A percentile compares a stretch with the other conserved stretches of the same genome.
These are phyloP conservation scores for Diaporthe helianthi DNA, from an alignment of 2,329 filamentous ascomycete species.

Conservation along the genomic window DNA sequence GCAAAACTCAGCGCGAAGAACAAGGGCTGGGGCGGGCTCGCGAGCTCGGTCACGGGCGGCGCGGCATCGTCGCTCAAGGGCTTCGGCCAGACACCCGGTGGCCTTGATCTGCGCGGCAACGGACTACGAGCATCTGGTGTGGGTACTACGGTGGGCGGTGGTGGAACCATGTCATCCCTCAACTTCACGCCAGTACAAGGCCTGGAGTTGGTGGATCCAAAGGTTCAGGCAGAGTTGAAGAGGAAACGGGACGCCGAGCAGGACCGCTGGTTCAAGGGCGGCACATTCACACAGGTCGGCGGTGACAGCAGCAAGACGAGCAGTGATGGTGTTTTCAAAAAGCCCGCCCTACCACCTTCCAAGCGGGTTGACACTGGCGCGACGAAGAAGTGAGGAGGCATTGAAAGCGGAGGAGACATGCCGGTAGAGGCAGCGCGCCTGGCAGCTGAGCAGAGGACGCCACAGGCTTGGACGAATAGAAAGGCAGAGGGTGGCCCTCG, in stretches of 20 bases:
- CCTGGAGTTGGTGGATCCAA: conserved; percentile 93
- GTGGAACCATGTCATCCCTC: conserved; percentile 83
- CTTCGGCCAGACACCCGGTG: conserved; percentile 69
- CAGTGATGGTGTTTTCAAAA: conserved; percentile 75
- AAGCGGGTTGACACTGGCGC: conserved; percentile 77
- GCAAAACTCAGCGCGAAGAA: conserved; percentile 95
- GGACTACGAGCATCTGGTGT: conserved; percentile 85
- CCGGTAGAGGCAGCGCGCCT: conserved; percentile 5
- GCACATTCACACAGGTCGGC: conserved; percentile 91
- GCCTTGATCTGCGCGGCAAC: conserved; percentile 76
- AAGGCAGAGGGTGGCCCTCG: background rate
- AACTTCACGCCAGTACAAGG: conserved; percentile 96
- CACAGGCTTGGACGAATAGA: background rate
- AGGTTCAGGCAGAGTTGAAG: conserved; percentile 84
- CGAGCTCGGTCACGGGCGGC: conserved; percentile 63
- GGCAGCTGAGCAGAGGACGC: background rate
- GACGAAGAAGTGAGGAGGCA: conserved; percentile 51
- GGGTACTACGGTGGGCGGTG: conserved; percentile 70
- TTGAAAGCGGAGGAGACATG: background rate
- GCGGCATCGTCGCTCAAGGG: conserved; percentile 83
- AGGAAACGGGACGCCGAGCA: conserved; percentile 93
- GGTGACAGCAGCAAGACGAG: conserved; percentile 49
- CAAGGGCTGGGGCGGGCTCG: conserved; percentile 84
- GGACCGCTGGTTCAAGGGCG: conserved; percentile 95
- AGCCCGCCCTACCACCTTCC: conserved; percentile 73